Evolutionary conservation across 2,329 filamentous ascomycete genomes (phyloP).

Genomic region (Dothideomycetes sp.): DNA sequence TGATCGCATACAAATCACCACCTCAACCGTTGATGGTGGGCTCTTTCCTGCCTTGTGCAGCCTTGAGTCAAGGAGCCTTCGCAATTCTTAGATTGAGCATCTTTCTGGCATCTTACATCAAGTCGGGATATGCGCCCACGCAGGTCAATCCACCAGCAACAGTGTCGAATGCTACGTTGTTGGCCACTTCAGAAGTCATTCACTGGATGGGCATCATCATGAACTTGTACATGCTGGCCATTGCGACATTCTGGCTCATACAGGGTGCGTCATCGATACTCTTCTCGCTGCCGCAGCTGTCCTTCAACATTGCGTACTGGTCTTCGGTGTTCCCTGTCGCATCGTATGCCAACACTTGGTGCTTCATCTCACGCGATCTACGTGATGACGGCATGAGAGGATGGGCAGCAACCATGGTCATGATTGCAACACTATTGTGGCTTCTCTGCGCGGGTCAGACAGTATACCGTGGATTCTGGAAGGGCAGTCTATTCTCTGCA

Average conservation of each 20-base stretch:
- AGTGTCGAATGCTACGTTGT: constrained; percentile 10
- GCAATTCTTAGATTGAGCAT: constrained; percentile 17
- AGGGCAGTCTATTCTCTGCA: constrained; percentile 19
- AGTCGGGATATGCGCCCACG: constrained; percentile 14
- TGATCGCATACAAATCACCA: constrained; percentile 14
- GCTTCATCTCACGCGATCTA: constrained; percentile 17
- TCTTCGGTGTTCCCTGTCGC: constrained; percentile 20
- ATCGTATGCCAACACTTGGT: constrained; percentile 19
- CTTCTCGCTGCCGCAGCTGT: constrained; percentile 13
- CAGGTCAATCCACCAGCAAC: constrained; percentile 15
- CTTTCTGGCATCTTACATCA: constrained; percentile 17
- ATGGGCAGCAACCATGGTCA: constrained; percentile 18
- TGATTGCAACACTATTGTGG: constrained; percentile 18
- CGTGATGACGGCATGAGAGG: constrained; percentile 20
- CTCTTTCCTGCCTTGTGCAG: constrained; percentile 15
- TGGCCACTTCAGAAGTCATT: constrained; percentile 17
- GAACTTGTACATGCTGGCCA: constrained; percentile 17
- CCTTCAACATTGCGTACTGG: constrained; percentile 21
- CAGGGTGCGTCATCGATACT: constrained; percentile 17
- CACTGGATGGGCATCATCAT: constrained; percentile 21
- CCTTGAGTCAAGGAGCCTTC: constrained; percentile 17
- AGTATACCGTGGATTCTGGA: constrained; percentile 17
- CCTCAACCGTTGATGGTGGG: constrained; percentile 13
- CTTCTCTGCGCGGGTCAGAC: constrained; percentile 20
- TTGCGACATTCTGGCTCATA: constrained; percentile 21